Conservation (phyloP, 129 eudicot genomes). For the Deinandra increscens region DNA sequence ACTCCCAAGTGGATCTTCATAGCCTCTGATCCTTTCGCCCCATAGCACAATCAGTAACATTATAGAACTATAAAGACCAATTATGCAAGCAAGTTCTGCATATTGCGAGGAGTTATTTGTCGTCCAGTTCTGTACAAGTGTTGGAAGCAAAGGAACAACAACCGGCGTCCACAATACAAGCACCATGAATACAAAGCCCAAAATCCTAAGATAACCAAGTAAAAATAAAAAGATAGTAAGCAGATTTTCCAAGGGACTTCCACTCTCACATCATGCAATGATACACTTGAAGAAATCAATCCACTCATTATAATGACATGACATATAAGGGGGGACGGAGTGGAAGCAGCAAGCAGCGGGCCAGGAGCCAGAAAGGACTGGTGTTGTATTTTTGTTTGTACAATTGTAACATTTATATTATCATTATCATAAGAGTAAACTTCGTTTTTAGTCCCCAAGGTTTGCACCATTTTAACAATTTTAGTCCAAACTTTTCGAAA, state of each 20-base stretch:
- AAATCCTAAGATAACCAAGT: slow-evolving; percentile 44
- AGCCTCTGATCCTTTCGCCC: slow-evolving; percentile 89
- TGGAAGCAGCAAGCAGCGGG: no score
- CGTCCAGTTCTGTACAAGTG: slow-evolving; percentile 79
- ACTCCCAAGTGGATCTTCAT: slow-evolving; percentile 61
- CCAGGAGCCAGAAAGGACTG: no score
- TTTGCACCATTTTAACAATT: no score
- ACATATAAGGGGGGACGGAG: background rate
- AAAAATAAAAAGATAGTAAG: slow-evolving; percentile 12
- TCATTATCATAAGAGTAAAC: no score
- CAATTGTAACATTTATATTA: no score
- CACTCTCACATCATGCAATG: slow-evolving; percentile 5
- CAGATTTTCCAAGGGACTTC: background rate
- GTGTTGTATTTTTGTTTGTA: no score
- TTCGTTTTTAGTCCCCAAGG: no score
- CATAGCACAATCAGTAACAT: slow-evolving; percentile 54
- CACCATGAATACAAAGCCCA: slow-evolving; percentile 76
- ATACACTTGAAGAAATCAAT: background rate
- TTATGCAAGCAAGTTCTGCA: slow-evolving; percentile 65
- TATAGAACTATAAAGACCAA: slow-evolving; percentile 72
- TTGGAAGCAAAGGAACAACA: slow-evolving; percentile 76
- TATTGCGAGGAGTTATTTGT: slow-evolving; percentile 48
- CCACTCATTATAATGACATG: no score
- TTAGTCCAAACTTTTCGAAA: no score
- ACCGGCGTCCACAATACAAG: slow-evolving; percentile 90